Conservation (phyloP, 2,329 filamentous ascomycete genomes). For the Penicillium sp. region DNA sequence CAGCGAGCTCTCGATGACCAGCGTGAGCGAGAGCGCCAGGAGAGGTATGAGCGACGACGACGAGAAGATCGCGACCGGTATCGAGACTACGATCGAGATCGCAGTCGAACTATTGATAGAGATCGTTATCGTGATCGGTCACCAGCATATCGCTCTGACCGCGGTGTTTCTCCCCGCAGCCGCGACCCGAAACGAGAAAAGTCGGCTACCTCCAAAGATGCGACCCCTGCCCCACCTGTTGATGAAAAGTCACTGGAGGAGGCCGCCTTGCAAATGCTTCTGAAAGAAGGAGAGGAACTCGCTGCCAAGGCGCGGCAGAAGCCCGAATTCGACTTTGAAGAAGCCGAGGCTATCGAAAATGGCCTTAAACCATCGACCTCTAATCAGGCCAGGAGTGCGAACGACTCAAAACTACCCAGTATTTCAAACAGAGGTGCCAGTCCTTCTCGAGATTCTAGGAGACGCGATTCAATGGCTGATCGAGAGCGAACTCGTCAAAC, state of each 20-base stretch:
- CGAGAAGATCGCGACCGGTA: conserved; percentile 48
- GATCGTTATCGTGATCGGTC: conserved; percentile 34
- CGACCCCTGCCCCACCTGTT: conserved; percentile 38
- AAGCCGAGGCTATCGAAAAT: conserved; percentile 44
- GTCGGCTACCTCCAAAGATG: conserved; percentile 33
- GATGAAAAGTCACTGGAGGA: conserved; percentile 57
- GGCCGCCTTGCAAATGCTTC: conserved; percentile 52
- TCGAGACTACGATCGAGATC: conserved; percentile 39
- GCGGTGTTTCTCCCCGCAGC: conserved; percentile 28
- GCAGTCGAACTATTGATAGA: conserved; percentile 37
- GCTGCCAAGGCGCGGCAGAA: conserved; percentile 52
- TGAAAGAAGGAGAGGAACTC: conserved; percentile 56
- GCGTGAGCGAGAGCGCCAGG: conserved; percentile 50
- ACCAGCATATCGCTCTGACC: conserved; percentile 33
- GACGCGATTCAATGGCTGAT: conserved; percentile 29
- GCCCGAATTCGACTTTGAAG: conserved; percentile 52
- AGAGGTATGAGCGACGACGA: conserved; percentile 45
- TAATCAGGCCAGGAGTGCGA: conserved; percentile 25
- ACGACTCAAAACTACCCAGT: conserved; percentile 29
- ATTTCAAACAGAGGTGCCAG: conserved; percentile 30
- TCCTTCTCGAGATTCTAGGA: conserved; percentile 29
- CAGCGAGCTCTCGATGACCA: conserved; percentile 55
- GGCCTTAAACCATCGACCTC: conserved; percentile 32
- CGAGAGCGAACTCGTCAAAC: conserved; percentile 25
- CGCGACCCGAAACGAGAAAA: conserved; percentile 34